These are phyloP conservation scores for Trichoderma arundinaceum DNA, from an alignment of 2,329 filamentous ascomycete species.

Conservation along the genomic window DNA sequence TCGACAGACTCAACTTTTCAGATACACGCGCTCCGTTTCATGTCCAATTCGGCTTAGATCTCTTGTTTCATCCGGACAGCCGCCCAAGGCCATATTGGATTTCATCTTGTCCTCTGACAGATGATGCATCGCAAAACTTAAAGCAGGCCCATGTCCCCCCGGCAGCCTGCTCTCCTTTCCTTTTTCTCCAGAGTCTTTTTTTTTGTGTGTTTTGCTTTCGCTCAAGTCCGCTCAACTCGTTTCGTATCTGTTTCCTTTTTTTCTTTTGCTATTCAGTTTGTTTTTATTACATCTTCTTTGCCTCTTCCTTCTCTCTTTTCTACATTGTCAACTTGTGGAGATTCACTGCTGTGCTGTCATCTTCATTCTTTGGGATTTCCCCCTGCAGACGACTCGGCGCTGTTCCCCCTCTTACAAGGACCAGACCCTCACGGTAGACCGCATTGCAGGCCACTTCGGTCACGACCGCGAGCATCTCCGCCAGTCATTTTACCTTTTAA, in stretches of 20 bases:
- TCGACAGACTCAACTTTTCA: slow-evolving; percentile 49
- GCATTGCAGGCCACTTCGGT: slow-evolving; percentile 32
- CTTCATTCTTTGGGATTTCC: slow-evolving; percentile 10
- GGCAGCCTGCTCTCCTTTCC: slow-evolving; percentile 37
- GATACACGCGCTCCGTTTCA: slow-evolving; percentile 62
- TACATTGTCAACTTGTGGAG: slow-evolving; percentile 31
- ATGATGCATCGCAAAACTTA: slow-evolving; percentile 40
- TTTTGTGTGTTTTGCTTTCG: slow-evolving; percentile 31
- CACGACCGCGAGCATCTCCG: slow-evolving; percentile 29
- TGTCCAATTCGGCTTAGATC: slow-evolving; percentile 41
- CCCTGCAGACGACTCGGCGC: slow-evolving; percentile 26
- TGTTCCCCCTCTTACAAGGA: slow-evolving; percentile 26
- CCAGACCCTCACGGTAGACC: slow-evolving; percentile 31
- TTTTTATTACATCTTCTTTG: slow-evolving; percentile 37
- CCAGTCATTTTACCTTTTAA: slow-evolving; percentile 32
- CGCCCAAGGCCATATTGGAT: slow-evolving; percentile 42
- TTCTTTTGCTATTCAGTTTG: slow-evolving; percentile 36
- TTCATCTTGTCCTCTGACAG: slow-evolving; percentile 34
- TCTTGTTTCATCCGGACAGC: slow-evolving; percentile 42
- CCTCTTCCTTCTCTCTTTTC: slow-evolving; percentile 34
- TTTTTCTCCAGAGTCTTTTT: slow-evolving; percentile 33
- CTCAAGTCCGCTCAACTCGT: slow-evolving; percentile 33
- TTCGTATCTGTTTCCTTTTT: slow-evolving; percentile 37
- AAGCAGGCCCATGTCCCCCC: slow-evolving; percentile 42
- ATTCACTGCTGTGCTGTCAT: slow-evolving; percentile 19